Evolutionary conservation across 495 filamentous ascomycete genomes (phyloP).

Genomic region (Tuber indicum): DNA sequence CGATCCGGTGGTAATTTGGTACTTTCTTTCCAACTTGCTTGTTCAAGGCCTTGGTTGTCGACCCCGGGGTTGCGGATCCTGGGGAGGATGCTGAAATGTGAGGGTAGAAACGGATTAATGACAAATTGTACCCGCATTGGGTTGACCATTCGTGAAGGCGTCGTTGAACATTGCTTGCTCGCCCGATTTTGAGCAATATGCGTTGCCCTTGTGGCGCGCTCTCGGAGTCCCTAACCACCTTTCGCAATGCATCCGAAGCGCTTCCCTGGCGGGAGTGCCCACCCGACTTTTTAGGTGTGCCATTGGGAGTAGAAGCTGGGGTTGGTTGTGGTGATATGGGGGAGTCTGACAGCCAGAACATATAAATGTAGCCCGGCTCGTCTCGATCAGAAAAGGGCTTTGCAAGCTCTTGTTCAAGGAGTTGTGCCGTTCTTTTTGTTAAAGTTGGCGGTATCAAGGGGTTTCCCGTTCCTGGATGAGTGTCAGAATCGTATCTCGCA

Average conservation of each 20-base stretch:
- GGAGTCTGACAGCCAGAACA: slow-evolving; percentile 80
- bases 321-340: slow-evolving; percentile 48
- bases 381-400: slow-evolving; percentile 74
- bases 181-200: slow-evolving; percentile 89
- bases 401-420: slow-evolving; percentile 55
- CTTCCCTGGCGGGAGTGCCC: background rate
- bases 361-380: slow-evolving; percentile 92
- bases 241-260: slow-evolving; percentile 45
- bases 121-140: slow-evolving; percentile 83
- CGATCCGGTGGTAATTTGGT: slow-evolving; percentile 80
- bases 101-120: slow-evolving; percentile 85
- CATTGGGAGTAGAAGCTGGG: slow-evolving; percentile 49
- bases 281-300: slow-evolving; percentile 7
- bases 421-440: slow-evolving; percentile 54
- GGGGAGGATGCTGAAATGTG: slow-evolving; percentile 51
- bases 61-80: slow-evolving; percentile 25
- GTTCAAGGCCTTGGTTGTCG: slow-evolving; percentile 19
- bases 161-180: slow-evolving; percentile 82
- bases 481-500: slow-evolving; percentile 31
- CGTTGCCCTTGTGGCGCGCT: slow-evolving; percentile 57
- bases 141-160: slow-evolving; percentile 85
- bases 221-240: slow-evolving; percentile 58
- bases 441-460: slow-evolving; percentile 56
- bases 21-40: slow-evolving; percentile 53
- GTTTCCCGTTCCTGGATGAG: slow-evolving; percentile 44